Conservation (phyloP, 768 basidiomycete genomes). For the Arthromyces matolae region DNA sequence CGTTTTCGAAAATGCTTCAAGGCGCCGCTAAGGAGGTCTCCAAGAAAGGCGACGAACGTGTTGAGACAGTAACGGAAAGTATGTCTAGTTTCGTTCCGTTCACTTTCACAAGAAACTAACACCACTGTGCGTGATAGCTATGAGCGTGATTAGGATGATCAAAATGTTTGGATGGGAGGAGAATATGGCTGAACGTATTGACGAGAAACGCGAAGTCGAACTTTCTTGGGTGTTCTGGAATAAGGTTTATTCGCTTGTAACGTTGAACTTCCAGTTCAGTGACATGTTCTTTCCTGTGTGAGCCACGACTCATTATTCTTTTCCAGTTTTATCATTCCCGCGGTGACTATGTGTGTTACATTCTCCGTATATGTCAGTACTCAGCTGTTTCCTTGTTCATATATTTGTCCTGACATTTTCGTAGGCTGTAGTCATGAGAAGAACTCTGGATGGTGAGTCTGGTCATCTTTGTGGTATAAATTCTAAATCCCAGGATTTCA, state of each 20-base stretch:
- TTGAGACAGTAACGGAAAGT: conserved; percentile 61
- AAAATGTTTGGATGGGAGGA: conserved; percentile 70
- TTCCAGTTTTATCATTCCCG: conserved; percentile 51
- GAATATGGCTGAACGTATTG: conserved; percentile 46
- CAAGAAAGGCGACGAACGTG: conserved; percentile 51
- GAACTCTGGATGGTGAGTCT: conserved; percentile 9
- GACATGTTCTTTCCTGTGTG: neutral
- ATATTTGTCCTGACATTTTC: neutral
- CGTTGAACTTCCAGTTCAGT: conserved; percentile 39
- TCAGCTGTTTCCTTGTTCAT: neutral
- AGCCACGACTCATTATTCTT: neutral
- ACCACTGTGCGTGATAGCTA: conserved; percentile 35
- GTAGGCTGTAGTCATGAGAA: conserved; percentile 13
- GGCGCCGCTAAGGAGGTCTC: conserved; percentile 43
- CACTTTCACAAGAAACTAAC: conserved; percentile 1
- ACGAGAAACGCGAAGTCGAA: conserved; percentile 59
- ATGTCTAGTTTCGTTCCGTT: conserved; percentile 21
- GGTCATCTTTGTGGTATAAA: no score
- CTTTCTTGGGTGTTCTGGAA: conserved; percentile 48
- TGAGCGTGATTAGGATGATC: conserved; percentile 59
- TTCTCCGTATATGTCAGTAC: conserved; percentile 43
- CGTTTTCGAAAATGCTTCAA: conserved; percentile 44
- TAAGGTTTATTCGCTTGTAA: conserved; percentile 45
- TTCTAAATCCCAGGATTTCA: neutral
- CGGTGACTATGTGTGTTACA: conserved; percentile 61